These are phyloP conservation scores for Leishmania martiniquensis DNA, from an alignment of 208 protist species.

Conservation along the genomic window DNA sequence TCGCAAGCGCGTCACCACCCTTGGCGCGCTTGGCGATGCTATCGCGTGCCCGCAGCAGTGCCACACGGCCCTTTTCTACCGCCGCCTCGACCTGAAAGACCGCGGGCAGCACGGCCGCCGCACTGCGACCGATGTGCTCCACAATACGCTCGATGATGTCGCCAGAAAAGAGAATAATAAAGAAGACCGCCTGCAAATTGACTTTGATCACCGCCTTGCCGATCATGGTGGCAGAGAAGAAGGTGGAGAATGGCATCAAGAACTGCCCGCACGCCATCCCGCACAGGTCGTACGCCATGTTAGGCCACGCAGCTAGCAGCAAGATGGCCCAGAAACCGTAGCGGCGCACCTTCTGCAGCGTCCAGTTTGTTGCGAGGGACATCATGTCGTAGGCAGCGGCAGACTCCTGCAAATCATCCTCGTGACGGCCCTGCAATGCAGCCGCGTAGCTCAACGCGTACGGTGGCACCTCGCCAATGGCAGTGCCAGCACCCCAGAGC, in stretches of 20 bases:
- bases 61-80: constrained; percentile 43
- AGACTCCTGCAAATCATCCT: constrained; percentile 42
- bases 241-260: constrained; percentile 96
- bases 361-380: constrained; percentile 83
- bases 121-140: constrained; percentile 26
- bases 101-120: constrained; percentile 32
- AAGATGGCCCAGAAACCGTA: constrained; percentile 96
- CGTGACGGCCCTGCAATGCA: constrained; percentile 59
- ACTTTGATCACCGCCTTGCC: constrained; percentile 96
- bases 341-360: constrained; percentile 70
- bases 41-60: constrained; percentile 62
- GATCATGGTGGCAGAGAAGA: constrained; percentile 96
- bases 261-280: constrained; percentile 97
- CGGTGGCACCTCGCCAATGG: constrained; percentile 97
- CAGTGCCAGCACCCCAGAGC: constrained; percentile 95
- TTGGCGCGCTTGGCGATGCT: constrained; percentile 69
- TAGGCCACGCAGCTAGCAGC: constrained; percentile 95
- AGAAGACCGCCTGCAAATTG: constrained; percentile 88
- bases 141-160: constrained; percentile 79
- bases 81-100: constrained; percentile 34
- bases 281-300: constrained; percentile 97
- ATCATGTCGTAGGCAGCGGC: constrained; percentile 63
- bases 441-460: constrained; percentile 95
- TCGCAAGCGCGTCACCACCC: constrained; percentile 8
- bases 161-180: constrained; percentile 87